These are phyloP conservation scores for Pythium aristosporum DNA, from an alignment of 352 stramenopile genomes.

Conservation along the genomic window DNA sequence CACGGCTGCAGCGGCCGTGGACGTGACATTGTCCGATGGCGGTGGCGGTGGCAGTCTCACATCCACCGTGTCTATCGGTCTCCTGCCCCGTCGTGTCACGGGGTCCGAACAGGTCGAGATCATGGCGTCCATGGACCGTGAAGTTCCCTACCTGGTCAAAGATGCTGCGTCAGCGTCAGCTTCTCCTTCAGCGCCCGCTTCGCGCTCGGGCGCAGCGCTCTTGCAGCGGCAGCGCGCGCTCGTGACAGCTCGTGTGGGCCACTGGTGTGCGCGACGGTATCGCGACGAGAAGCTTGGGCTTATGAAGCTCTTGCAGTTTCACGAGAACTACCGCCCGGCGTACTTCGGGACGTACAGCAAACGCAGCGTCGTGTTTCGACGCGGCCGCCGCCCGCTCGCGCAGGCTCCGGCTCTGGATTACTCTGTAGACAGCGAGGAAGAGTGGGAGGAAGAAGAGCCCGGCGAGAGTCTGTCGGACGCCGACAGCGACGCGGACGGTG, in stretches of 20 bases:
- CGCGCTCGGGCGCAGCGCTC: conserved; percentile 4
- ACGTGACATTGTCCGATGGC: background rate
- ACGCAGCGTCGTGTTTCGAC: conserved; percentile 49
- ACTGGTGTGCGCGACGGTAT: conserved; percentile 55
- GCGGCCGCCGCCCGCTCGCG: conserved; percentile 62
- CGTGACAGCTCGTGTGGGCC: conserved; percentile 20
- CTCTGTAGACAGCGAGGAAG: conserved; percentile 79
- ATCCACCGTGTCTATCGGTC: background rate
- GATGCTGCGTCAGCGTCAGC: background rate
- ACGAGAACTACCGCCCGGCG: conserved; percentile 79
- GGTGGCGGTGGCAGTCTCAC: background rate
- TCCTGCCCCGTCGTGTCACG: background rate
- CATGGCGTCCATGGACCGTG: conserved; percentile 57
- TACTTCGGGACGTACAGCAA: conserved; percentile 81
- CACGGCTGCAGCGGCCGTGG: background rate
- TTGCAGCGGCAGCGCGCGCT: conserved; percentile 28
- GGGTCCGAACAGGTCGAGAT: conserved; percentile 19
- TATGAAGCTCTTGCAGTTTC: conserved; percentile 87
- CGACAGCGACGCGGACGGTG: conserved; percentile 64
- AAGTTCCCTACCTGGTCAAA: conserved; percentile 31
- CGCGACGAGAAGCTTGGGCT: conserved; percentile 60
- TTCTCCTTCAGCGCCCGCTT: background rate
- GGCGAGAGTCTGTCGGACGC: conserved; percentile 79
- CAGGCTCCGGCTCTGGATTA: conserved; percentile 75
- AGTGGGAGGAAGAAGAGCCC: conserved; percentile 88